Evolutionary conservation across 2,329 filamentous ascomycete genomes (phyloP), one percentile per base, ranked within the genome.

Genomic region (Fusarium austroafricanum): DNA sequence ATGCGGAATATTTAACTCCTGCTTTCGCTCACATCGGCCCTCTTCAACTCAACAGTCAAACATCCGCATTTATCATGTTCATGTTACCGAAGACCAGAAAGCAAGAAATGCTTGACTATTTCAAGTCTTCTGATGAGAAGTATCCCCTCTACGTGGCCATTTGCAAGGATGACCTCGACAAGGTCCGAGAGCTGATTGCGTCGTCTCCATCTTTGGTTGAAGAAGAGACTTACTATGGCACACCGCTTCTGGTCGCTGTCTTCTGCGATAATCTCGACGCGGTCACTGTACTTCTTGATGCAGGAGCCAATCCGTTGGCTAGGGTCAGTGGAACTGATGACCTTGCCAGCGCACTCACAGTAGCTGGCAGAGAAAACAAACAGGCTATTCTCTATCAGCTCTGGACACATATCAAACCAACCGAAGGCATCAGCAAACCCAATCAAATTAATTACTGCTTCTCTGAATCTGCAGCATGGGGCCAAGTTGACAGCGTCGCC

Each of bases 381-480:
- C 10, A 50, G 40, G 9, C 17, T 33, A 18, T 50, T 2, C 35
- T 55, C 10, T 49, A 33, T 29, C 37, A 18, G 17, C 35, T 50
- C 2, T 50, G 35, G 44, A 29, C 42, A 3, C 37, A 42, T 2
- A 1, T 40, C 3, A 20, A 40, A 10, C 15, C 5, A 3, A 4
- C 6, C 8, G 3, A 5, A 17, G 3, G 8, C 10, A 15, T 31
- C 2, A 2, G 7, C 20, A 21, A 5, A 6, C 3, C 10, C 14
- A 17, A 17, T 9, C 6, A 33, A 33, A 9, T 29, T 33, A 14
- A 33, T 14, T 6, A 33, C 31, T 54, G 39, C 15, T 23, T 45
- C 17, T 33, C 44, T 12, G 11, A 54, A 17, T 31, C 50, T 29
- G 39, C 39, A 20, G 18, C 33, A 5, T 44, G 33, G 12, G 28